Conservation (phyloP, 1,139 yeast species). For the Hansenula sp. region DNA sequence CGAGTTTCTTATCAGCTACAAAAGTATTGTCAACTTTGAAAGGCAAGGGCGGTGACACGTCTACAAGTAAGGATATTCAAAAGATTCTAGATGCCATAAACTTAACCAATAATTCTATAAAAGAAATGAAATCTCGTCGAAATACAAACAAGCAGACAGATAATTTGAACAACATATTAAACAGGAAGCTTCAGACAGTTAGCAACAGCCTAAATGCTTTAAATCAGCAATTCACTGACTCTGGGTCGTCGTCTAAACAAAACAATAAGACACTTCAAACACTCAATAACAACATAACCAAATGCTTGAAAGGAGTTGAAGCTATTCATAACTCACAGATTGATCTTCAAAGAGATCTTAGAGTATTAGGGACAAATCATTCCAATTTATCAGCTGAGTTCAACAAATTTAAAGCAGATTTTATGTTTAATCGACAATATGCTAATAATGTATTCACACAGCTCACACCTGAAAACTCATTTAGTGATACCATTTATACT, state of each 20-base stretch:
- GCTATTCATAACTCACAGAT: slow-evolving; percentile 2
- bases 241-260: not conserved
- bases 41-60: not conserved
- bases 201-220: not conserved
- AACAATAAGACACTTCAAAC: not conserved
- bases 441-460: not conserved
- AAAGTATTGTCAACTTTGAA: not conserved
- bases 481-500: not conserved
- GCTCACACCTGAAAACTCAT: not conserved
- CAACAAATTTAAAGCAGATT: not conserved
- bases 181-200: not conserved
- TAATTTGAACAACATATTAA: not conserved
- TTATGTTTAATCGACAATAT: not conserved
- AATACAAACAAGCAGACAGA: not conserved
- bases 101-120: not conserved
- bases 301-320: slow-evolving; percentile 3
- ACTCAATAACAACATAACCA: not conserved
- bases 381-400: not conserved
- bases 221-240: not conserved
- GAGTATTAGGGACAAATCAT: not conserved
- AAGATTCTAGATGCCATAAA: not conserved
- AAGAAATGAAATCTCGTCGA: not conserved
- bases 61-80: not conserved
- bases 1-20: not conserved
- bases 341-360: not conserved